These are phyloP conservation scores for Yamadazyma olivae DNA, from an alignment of 805 yeast species.

Conservation along the genomic window DNA sequence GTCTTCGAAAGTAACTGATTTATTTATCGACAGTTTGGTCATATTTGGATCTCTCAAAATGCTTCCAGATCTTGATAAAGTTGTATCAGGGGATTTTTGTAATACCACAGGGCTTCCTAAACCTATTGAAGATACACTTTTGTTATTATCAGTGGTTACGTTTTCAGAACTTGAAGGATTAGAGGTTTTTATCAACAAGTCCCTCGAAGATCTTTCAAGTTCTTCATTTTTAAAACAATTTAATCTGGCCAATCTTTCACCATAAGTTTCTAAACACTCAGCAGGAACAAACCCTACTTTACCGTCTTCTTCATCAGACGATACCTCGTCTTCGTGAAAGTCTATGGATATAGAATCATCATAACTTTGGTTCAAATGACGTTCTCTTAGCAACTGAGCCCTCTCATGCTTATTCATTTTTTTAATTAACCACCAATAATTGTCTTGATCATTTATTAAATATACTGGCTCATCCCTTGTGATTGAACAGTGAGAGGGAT, in stretches of 20 bases:
- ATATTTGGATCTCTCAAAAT: constrained; percentile 12
- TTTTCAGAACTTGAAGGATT: constrained; percentile 11
- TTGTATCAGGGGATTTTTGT: constrained; percentile 14
- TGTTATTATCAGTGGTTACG: constrained; percentile 4
- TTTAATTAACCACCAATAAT: constrained; percentile 94
- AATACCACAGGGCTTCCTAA: constrained; percentile 14
- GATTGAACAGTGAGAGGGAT: constrained; percentile 84
- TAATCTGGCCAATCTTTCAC: constrained; percentile 84
- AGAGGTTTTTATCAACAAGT: constrained; percentile 6
- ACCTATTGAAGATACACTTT: constrained; percentile 5
- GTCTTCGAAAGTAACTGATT: constrained; percentile 40
- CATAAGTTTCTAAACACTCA: constrained; percentile 87
- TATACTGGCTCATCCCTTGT: constrained; percentile 78
- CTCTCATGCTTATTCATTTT: constrained; percentile 35
- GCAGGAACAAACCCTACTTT: constrained; percentile 96
- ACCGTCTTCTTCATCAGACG: constrained; percentile 47
- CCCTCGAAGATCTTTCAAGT: constrained; percentile 35
- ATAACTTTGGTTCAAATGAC: constrained; percentile 9
- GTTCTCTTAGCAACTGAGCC: constrained; percentile 18
- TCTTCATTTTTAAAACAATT: constrained; percentile 93
- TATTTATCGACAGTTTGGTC: constrained; percentile 17
- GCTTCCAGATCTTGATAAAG: constrained; percentile 14
- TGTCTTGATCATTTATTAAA: constrained; percentile 81
- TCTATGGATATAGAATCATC: constrained; percentile 8
- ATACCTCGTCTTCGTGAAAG: constrained; percentile 14